Evolutionary conservation across 1,284 basidiomycete species (phyloP).

Genomic region (Mycena citricolor): DNA sequence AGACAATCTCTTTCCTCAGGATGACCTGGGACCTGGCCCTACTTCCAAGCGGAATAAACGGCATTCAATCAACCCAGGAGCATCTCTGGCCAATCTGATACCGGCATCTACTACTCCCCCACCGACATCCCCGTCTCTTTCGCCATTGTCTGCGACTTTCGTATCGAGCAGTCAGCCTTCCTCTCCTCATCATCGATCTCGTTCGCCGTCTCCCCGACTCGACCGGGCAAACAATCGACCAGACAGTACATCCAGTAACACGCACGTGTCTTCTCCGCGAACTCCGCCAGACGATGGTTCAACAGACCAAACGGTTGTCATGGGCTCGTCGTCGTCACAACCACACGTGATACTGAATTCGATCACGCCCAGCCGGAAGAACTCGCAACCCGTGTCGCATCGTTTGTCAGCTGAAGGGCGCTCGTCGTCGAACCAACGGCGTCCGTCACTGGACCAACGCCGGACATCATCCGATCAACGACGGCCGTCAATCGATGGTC

Average conservation of each 20-base stretch:
- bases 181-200: conserved; percentile 22
- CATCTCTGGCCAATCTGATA: conserved; percentile 34
- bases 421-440: conserved; percentile 21
- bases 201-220: conserved; percentile 34
- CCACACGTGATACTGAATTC: conserved; percentile 24
- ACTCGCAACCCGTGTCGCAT: conserved; percentile 4
- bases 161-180: conserved; percentile 24
- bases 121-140: conserved; percentile 32
- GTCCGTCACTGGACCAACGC: conserved; percentile 26
- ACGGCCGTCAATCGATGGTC: conserved; percentile 16
- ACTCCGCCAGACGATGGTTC: conserved; percentile 27
- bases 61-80: conserved; percentile 47
- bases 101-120: conserved; percentile 26
- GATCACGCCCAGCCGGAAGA: conserved; percentile 20
- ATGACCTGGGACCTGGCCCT: conserved; percentile 15
- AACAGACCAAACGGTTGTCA: conserved; percentile 38
- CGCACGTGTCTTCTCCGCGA: conserved; percentile 20
- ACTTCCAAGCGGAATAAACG: conserved; percentile 40
- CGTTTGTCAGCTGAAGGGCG: conserved; percentile 15
- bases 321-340: conserved; percentile 30
- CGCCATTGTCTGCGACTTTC: conserved; percentile 35
- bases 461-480: conserved; percentile 29
- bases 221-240: conserved; percentile 32
- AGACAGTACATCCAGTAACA: conserved; percentile 27
- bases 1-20: conserved; percentile 16